Percentiles rank a stretch among this genome's conserved stretches.
Evolutionary conservation across 2,329 filamentous ascomycete genomes (phyloP).

Genomic region (Byssochlamys sp.): DNA sequence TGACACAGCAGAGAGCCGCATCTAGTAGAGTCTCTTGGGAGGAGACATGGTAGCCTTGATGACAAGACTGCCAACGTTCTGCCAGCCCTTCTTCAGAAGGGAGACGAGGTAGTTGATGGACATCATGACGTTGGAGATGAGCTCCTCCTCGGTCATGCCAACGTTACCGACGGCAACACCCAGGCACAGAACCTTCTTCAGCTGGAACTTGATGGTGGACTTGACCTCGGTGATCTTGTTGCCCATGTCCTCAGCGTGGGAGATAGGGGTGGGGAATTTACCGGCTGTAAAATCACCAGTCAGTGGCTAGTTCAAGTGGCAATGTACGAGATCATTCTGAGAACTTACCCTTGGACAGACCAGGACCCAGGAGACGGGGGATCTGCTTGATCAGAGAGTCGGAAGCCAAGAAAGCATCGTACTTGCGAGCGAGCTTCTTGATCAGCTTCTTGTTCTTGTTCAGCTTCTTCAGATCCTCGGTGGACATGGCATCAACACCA

Average conservation of each 20-base stretch:
- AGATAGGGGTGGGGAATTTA: slow-evolving; percentile 99
- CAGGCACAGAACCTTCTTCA: slow-evolving; percentile 99
- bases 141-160: slow-evolving; percentile 89
- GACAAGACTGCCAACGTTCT: slow-evolving; percentile 98
- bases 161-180: slow-evolving; percentile 99
- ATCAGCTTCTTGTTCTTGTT: slow-evolving; percentile 99
- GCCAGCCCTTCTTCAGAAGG: slow-evolving; percentile 99
- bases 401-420: slow-evolving; percentile 97
- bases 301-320: slow-evolving; percentile 18
- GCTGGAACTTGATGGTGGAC: slow-evolving; percentile 99
- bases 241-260: slow-evolving; percentile 85
- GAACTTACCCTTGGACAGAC: slow-evolving; percentile 82
- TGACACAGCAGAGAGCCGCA: slow-evolving; percentile 19
- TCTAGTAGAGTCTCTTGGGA: slow-evolving; percentile 93
- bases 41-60: slow-evolving; percentile 99
- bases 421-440: slow-evolving; percentile 99
- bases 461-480: slow-evolving; percentile 99
- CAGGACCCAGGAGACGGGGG: slow-evolving; percentile 95
- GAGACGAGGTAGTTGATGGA: slow-evolving; percentile 99
- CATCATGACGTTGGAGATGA: slow-evolving; percentile 98
- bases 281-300: slow-evolving; percentile 55
- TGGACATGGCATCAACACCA: slow-evolving; percentile 94
- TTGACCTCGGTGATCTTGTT: slow-evolving; percentile 99
- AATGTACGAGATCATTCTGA: neutral
- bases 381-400: slow-evolving; percentile 99